Conservation (phyloP, 495 filamentous ascomycete species). For the Annulohypoxylon stygium region DNA sequence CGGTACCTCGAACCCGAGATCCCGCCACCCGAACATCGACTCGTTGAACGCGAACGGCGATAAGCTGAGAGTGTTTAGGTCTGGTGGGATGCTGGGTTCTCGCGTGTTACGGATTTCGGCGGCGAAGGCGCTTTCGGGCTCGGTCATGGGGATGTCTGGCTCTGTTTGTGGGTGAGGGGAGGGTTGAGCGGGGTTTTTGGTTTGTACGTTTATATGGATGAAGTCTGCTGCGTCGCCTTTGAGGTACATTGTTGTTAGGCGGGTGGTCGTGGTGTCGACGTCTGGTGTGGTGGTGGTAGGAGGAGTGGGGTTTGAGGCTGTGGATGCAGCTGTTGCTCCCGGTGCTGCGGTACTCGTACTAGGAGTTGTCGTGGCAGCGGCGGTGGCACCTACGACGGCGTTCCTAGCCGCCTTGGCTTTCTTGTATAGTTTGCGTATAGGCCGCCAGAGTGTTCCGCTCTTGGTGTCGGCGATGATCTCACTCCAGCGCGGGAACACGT, state of each 20-base stretch:
- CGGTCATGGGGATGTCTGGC: neutral
- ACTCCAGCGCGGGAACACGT: constrained; percentile 68
- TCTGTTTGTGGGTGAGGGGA: neutral
- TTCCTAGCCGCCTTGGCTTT: constrained; percentile 66
- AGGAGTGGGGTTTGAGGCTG: neutral
- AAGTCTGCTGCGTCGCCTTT: neutral
- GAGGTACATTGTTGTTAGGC: neutral
- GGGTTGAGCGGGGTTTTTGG: neutral
- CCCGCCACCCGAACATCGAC: constrained; percentile 40
- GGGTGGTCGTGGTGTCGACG: neutral
- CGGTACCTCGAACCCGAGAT: constrained; percentile 42
- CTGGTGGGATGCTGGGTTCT: constrained; percentile 25
- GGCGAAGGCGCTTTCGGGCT: constrained; percentile 18
- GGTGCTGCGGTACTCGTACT: neutral
- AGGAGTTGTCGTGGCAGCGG: constrained; percentile 17
- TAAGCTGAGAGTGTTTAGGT: constrained; percentile 19
- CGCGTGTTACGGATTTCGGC: constrained; percentile 24
- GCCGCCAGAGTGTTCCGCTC: constrained; percentile 74
- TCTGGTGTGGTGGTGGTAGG: neutral
- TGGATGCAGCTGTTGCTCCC: neutral
- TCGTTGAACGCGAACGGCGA: constrained; percentile 38
- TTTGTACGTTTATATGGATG: constrained; percentile 12
- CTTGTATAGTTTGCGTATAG: constrained; percentile 73
- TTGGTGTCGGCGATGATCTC: constrained; percentile 64
- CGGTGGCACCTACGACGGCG: constrained; percentile 22